phyloP scores from a whole-genome alignment of 2,329 filamentous ascomycete species.

The Aspergillus sp. region DNA sequence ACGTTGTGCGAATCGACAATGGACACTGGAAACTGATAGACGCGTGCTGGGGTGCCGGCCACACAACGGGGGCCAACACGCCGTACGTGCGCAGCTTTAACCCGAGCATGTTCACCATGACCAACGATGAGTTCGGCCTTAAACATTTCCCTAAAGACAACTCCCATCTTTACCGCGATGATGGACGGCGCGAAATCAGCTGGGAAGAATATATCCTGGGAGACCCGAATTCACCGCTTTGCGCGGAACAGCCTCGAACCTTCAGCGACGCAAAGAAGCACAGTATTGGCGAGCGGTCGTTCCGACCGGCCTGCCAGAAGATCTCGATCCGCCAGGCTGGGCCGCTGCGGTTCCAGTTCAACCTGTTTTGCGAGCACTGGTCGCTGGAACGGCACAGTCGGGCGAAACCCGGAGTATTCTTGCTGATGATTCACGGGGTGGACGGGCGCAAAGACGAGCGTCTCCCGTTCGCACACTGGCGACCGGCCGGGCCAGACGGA shows the following conservation, averaged over 20 bases:
- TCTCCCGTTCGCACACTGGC: conserved; percentile 62
- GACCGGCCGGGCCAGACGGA: conserved; percentile 46
- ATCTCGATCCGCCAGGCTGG: conserved; percentile 61
- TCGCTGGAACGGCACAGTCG: conserved; percentile 65
- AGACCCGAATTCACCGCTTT: conserved; percentile 48
- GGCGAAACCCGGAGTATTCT: conserved; percentile 61
- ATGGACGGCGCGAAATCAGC: conserved; percentile 60
- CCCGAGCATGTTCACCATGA: conserved; percentile 59
- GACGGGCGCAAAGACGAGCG: conserved; percentile 68
- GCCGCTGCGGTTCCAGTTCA: conserved; percentile 75
- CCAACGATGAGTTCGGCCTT: conserved; percentile 78
- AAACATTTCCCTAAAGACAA: conserved; percentile 74
- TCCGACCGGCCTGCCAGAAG: conserved; percentile 60
- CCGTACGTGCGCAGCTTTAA: conserved; percentile 69
- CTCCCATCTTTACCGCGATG: conserved; percentile 70
- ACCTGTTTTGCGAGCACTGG: conserved; percentile 80
- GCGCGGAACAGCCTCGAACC: conserved; percentile 46
- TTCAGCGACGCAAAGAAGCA: conserved; percentile 50
- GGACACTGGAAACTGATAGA: conserved; percentile 91
- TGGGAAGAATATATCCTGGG: conserved; percentile 85
- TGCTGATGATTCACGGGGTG: conserved; percentile 65
- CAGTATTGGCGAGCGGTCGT: conserved; percentile 55
- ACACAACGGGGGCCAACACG: conserved; percentile 54
- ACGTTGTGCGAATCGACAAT: conserved; percentile 82
- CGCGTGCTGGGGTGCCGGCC: conserved; percentile 87